Conservation (phyloP, 129 eudicot genomes). For the Flaveria bidentis region DNA sequence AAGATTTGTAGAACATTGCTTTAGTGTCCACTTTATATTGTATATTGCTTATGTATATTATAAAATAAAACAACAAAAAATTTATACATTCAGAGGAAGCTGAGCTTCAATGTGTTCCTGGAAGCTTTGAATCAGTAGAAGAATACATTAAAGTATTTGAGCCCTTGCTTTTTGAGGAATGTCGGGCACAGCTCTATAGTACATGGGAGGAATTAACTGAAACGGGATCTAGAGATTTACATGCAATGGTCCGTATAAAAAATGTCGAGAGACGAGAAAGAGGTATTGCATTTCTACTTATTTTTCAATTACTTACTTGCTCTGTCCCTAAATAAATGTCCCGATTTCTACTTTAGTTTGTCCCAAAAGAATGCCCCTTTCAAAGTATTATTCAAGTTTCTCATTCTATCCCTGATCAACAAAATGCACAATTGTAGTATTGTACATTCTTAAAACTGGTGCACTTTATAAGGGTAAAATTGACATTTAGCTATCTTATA, state of each 20-base stretch:
- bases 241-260: constrained; percentile 76
- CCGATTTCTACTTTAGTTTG: not conserved
- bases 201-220: constrained; percentile 94
- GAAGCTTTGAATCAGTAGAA: constrained; percentile 88
- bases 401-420: not conserved
- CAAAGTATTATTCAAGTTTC: not conserved
- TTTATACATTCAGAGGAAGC: constrained; percentile 75
- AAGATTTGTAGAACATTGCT: constrained; percentile 5
- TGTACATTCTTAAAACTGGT: not conserved
- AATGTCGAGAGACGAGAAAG: constrained; percentile 89
- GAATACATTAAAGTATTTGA: constrained; percentile 50
- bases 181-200: constrained; percentile 94
- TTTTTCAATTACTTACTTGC: not conserved
- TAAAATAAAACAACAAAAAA: constrained; percentile 23
- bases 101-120: constrained; percentile 95
- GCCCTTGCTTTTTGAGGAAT: constrained; percentile 97
- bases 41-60: not conserved
- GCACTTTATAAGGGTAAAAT: not conserved
- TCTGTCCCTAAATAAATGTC: not conserved
- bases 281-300: constrained; percentile 42
- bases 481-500: not conserved
- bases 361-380: not conserved
- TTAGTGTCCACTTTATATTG: not conserved
- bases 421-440: not conserved
- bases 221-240: constrained; percentile 57